phyloP scores from a whole-genome alignment of 345 rosid genomes.

The Populus euphratica region DNA sequence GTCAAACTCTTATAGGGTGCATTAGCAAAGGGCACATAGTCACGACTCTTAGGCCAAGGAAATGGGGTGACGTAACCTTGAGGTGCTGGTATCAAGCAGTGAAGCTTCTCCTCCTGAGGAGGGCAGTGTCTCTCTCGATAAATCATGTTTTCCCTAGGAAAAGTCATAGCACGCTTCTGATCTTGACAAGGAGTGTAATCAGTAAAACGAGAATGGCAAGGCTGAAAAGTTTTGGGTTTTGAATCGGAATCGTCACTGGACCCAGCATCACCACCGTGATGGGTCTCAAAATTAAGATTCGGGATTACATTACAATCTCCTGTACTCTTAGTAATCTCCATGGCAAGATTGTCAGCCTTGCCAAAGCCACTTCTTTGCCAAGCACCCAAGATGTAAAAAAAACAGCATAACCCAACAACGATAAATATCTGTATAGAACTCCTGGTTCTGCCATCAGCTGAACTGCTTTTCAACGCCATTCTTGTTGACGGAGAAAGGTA shows the following conservation, averaged over 20 bases:
- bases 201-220: constrained; percentile 56
- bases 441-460: constrained; percentile 76
- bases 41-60: constrained; percentile 98
- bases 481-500: not conserved
- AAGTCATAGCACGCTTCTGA: constrained; percentile 93
- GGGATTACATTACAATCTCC: constrained; percentile 78
- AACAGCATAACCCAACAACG: constrained; percentile 76
- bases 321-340: constrained; percentile 71
- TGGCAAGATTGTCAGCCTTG: constrained; percentile 92
- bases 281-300: constrained; percentile 77
- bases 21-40: constrained; percentile 94
- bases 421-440: constrained; percentile 82
- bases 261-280: constrained; percentile 67
- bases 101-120: constrained; percentile 63
- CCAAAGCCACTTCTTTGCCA: constrained; percentile 99
- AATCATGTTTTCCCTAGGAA: constrained; percentile 86
- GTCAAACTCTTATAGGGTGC: constrained; percentile 98
- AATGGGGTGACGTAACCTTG: constrained; percentile 94
- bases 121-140: constrained; percentile 95
- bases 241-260: constrained; percentile 41
- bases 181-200: constrained; percentile 99
- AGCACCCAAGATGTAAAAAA: constrained; percentile 89
- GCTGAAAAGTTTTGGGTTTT: constrained; percentile 56
- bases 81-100: constrained; percentile 86
- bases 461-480: constrained; percentile 74